These are phyloP conservation scores for Stygiomarasmius scandens DNA, from an alignment of 1,284 basidiomycete species.

Conservation along the genomic window DNA sequence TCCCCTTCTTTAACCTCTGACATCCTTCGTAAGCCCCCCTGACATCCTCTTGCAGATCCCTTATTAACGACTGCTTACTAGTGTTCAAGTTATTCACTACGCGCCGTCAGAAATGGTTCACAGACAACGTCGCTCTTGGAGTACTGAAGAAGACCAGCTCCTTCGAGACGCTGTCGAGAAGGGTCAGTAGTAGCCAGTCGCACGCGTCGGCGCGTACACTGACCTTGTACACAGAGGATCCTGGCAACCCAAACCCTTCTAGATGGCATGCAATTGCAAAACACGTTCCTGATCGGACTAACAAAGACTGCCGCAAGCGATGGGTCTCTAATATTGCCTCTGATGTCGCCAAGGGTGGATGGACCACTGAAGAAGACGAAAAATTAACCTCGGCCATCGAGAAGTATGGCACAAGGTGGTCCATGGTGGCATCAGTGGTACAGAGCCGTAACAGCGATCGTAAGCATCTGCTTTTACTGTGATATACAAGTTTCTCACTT, in stretches of 20 bases:
- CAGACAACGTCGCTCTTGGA: constrained; percentile 17
- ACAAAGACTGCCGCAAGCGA: constrained; percentile 62
- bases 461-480: constrained; percentile 30
- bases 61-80: too few relatives aligned
- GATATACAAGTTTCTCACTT: constrained; percentile 11
- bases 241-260: constrained; percentile 51
- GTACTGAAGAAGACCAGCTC: constrained; percentile 15
- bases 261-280: constrained; percentile 63
- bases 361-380: constrained; percentile 61
- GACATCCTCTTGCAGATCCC: too few relatives aligned
- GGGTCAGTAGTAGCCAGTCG: not conserved
- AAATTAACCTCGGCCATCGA: constrained; percentile 54
- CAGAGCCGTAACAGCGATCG: constrained; percentile 58
- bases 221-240: constrained; percentile 45
- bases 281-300: constrained; percentile 58
- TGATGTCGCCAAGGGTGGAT: constrained; percentile 56
- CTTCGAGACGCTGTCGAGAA: constrained; percentile 13
- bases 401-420: constrained; percentile 55
- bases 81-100: too few relatives aligned
- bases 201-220: not conserved
- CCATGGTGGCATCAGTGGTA: constrained; percentile 52
- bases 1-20: too few relatives aligned
- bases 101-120: constrained; percentile 1
- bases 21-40: too few relatives aligned
- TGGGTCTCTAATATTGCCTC: constrained; percentile 63